Base-by-base conservation (phyloP, 129 eudicot genomes). In the Solidago caesia region DNA sequence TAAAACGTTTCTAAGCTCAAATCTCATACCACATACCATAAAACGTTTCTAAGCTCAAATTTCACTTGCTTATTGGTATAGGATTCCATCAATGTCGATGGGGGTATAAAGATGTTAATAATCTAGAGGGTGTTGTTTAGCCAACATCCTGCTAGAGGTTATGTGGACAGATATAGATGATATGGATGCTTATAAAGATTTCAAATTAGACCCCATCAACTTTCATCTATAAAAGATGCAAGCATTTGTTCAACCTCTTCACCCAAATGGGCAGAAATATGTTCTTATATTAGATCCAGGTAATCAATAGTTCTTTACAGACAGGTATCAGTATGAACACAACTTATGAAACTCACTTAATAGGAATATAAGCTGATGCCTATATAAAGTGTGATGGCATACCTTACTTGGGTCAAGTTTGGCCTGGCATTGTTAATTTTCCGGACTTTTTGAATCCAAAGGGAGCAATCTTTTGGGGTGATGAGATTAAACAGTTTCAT, bases 111-210 rank as follows among this genome's bases (percentile, higher is more conserved):
- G 77, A 79, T 82, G 82, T 88, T 63, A 6, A 80, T 51, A 92
- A 88, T 47, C 78, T 90, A 43, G 85, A 88, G 72, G 72, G 73
- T 60, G 97, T 93, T 80, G 92, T 93, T 51, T 85, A 78, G 89
- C 96, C 42, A 41, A 64, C 12, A 93, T 93, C 47, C 97, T 92
- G 10, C 71, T 90, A 6, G 98, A 93, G 67, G 97, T 80, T 72
- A 93, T 93, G 85, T 90, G 98, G 98, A 86, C 92, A 4, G 96
- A 93, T 77, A 90, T 88, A 42, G 96, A 92, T 62, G 86, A 87
- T 79, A 93, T 93, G 97, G 97, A 93, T 78, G 92, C 74, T 47
- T 90, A 68, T 68, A 93, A 90, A 83, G 97, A 90, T 72, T 90
- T 90, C 79, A 90, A 21, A 21, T 21, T 21, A 21, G 21, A 21